Evolutionary conservation across 1,139 yeast genomes (phyloP).

Genomic region (Candida sanyaensis): DNA sequence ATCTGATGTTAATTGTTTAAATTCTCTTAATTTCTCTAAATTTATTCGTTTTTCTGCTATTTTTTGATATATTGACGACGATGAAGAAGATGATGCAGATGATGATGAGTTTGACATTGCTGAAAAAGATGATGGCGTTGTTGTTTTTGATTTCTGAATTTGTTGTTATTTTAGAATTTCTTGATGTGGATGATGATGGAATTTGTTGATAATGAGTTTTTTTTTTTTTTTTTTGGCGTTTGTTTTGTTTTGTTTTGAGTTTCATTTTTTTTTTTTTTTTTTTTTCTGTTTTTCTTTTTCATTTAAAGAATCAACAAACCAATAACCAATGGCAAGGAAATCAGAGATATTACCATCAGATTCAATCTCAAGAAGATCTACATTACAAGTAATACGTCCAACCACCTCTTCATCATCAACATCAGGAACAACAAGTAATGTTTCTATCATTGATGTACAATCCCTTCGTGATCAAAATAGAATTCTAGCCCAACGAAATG

Average conservation of each 20-base stretch:
- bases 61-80: constrained; percentile 25
- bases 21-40: constrained; percentile 50
- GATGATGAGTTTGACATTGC: neutral
- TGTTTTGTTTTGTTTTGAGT: constrained; percentile 5
- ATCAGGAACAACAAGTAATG: constrained; percentile 1
- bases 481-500: constrained; percentile 57
- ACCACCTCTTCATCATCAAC: neutral
- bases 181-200: neutral
- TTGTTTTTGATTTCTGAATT: neutral
- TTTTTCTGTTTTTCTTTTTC: constrained; percentile 2
- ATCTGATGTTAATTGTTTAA: constrained; percentile 48
- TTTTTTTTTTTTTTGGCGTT: constrained; percentile 2
- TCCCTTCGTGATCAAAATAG: constrained; percentile 41
- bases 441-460: neutral
- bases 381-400: neutral
- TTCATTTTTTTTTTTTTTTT: constrained; percentile 6
- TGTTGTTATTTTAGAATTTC: neutral
- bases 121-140: neutral
- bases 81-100: neutral
- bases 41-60: constrained; percentile 53
- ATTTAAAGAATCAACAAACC: neutral
- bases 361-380: neutral
- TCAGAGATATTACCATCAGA: neutral
- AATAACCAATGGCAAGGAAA: constrained; percentile 6
- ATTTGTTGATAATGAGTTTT: neutral